Percentiles rank a stretch among this genome's conserved stretches.
Conservation (phyloP, 2,329 filamentous ascomycete genomes). For the Talaromyces sp. region DNA sequence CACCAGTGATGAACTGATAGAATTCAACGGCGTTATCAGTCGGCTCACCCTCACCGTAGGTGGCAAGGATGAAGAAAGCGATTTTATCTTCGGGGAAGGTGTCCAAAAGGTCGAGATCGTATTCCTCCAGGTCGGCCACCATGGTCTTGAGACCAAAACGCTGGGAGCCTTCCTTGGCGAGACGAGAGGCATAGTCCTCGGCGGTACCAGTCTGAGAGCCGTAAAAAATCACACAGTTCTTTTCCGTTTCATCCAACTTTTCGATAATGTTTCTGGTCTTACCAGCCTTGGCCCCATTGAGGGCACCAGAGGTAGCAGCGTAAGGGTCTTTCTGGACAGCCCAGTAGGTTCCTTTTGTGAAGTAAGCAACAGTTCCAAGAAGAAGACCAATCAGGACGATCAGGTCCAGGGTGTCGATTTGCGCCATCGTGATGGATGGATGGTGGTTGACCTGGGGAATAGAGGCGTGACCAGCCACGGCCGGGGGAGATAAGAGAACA, state of each 20-base stretch:
- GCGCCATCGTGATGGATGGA: constrained; percentile 64
- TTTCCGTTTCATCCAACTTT: constrained; percentile 91
- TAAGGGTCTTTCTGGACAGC: constrained; percentile 85
- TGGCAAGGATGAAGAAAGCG: constrained; percentile 91
- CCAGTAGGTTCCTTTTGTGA: constrained; percentile 97
- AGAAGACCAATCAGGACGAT: constrained; percentile 83
- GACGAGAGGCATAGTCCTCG: constrained; percentile 92
- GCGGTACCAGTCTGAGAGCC: constrained; percentile 97
- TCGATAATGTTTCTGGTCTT: constrained; percentile 90
- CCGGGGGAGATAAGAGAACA: not conserved
- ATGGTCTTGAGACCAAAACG: constrained; percentile 96
- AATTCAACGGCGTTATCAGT: constrained; percentile 99
- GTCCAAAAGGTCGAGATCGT: constrained; percentile 93
- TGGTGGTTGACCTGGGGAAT: constrained; percentile 1
- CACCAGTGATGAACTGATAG: constrained; percentile 87
- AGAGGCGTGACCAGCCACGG: not conserved
- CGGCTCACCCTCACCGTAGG: constrained; percentile 96
- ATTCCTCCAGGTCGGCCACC: constrained; percentile 96
- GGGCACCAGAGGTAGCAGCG: constrained; percentile 66
- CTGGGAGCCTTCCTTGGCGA: constrained; percentile 96
- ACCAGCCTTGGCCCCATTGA: constrained; percentile 69
- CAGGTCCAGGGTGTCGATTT: constrained; percentile 93
- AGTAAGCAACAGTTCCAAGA: constrained; percentile 85
- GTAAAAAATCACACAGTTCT: constrained; percentile 98
- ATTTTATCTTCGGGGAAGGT: constrained; percentile 84